These are phyloP conservation scores for Colletotrichum camelliae DNA, from an alignment of 2,329 filamentous ascomycete species.

Conservation along the genomic window DNA sequence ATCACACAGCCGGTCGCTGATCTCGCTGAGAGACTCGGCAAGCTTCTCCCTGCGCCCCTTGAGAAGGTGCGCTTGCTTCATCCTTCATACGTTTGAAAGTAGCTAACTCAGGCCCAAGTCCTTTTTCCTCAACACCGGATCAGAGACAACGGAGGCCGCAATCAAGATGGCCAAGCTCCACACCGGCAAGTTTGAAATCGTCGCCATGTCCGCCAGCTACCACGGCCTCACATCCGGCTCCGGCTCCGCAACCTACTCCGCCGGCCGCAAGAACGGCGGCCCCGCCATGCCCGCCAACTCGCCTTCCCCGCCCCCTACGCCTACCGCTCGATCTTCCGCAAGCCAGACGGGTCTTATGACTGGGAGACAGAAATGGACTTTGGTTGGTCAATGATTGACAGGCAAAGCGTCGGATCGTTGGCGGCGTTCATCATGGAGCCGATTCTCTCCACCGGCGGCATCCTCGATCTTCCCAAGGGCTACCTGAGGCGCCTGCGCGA, in stretches of 20 bases:
- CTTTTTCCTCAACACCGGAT: conserved; percentile 62
- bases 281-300: conserved; percentile 58
- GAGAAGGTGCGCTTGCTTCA: conserved; percentile 37
- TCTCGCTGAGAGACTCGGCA: conserved; percentile 54
- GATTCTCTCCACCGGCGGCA: conserved; percentile 62
- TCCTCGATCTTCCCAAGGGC: conserved; percentile 58
- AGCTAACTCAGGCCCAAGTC: conserved; percentile 28
- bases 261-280: conserved; percentile 51
- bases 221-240: conserved; percentile 65
- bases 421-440: conserved; percentile 68
- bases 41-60: conserved; percentile 50
- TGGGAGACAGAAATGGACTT: conserved; percentile 70
- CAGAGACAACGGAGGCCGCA: conserved; percentile 62
- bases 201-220: conserved; percentile 63
- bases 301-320: conserved; percentile 64
- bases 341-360: conserved; percentile 64
- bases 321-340: conserved; percentile 66
- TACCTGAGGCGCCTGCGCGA: conserved; percentile 58
- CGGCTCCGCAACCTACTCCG: conserved; percentile 57
- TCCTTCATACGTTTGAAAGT: background rate
- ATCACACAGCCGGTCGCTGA: conserved; percentile 58
- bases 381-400: conserved; percentile 66
- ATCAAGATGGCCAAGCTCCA: conserved; percentile 68
- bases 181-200: conserved; percentile 69
- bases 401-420: conserved; percentile 62